These are phyloP conservation scores for Dictyostelium capitatum DNA, from an alignment of 78 protist genomes.

Conservation along the genomic window DNA sequence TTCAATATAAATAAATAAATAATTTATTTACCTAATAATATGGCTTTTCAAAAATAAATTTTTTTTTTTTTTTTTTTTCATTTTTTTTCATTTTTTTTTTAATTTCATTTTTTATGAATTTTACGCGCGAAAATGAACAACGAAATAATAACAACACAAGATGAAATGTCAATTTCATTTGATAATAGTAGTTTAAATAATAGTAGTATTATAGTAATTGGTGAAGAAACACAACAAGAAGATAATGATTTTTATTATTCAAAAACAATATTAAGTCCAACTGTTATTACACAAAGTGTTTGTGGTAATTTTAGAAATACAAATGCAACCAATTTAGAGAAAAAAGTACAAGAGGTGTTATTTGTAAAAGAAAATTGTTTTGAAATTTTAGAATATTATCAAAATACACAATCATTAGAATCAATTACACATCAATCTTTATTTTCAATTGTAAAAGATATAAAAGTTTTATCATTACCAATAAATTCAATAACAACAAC, in stretches of 20 bases:
- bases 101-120: too few species aligned
- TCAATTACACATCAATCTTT: neutral
- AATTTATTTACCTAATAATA: too few species aligned
- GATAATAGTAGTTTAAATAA: too few species aligned
- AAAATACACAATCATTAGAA: conserved; percentile 16
- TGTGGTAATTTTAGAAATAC: conserved; percentile 30
- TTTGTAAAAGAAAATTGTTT: conserved; percentile 11
- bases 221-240: neutral
- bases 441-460: conserved; percentile 34
- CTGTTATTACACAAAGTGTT: neutral
- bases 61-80: too few species aligned
- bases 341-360: neutral
- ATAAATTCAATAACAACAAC: neutral
- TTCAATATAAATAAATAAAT: too few species aligned
- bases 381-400: neutral
- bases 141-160: too few species aligned
- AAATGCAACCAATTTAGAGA: neutral
- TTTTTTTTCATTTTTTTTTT: too few species aligned
- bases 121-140: too few species aligned
- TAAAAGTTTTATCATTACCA: conserved; percentile 1
- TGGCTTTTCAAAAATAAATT: too few species aligned
- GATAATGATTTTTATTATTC: neutral
- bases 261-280: conserved; percentile 16
- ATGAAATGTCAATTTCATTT: too few species aligned
- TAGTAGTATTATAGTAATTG: too few species aligned